phyloP scores from a whole-genome alignment of 345 rosid genomes.

The Pugionium dolabratum region DNA sequence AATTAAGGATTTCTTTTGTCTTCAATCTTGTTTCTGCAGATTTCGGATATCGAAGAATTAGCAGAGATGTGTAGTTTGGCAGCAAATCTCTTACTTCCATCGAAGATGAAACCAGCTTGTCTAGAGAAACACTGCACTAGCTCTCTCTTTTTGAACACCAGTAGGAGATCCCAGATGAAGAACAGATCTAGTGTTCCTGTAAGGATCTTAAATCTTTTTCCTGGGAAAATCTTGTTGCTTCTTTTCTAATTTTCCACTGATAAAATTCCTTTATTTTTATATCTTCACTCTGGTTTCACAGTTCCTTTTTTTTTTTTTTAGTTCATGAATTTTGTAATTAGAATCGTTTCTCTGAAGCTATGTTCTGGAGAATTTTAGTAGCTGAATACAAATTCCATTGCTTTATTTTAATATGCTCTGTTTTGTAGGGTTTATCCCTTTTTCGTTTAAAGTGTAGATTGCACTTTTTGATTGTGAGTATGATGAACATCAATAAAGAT shows the following conservation, averaged over 20 bases:
- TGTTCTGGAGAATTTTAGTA: neutral
- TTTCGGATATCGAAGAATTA: neutral
- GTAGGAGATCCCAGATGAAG: slow-evolving; percentile 50
- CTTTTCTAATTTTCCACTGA: too few species aligned
- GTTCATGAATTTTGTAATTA: neutral
- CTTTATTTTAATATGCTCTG: neutral
- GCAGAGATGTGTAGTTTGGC: slow-evolving; percentile 38
- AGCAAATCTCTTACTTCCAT: slow-evolving; percentile 41
- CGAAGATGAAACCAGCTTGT: slow-evolving; percentile 48
- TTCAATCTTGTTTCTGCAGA: slow-evolving; percentile 18
- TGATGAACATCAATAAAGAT: neutral
- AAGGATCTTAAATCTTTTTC: slow-evolving; percentile 24
- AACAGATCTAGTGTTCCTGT: slow-evolving; percentile 58
- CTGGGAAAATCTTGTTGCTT: too few species aligned
- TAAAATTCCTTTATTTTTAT: too few species aligned
- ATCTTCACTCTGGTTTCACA: neutral
- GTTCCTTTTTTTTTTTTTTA: neutral
- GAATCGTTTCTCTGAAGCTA: neutral
- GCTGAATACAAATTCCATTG: neutral
- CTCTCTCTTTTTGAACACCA: slow-evolving; percentile 42
- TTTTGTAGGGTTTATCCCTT: neutral
- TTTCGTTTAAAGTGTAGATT: too few species aligned
- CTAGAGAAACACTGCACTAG: slow-evolving; percentile 43
- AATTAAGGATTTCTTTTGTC: neutral
- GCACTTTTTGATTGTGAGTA: neutral